A percentile compares a stretch with the other conserved stretches of the same genome.
phyloP scores from a whole-genome alignment of 2,329 filamentous ascomycete species.

The Rutstroemia sp. region DNA sequence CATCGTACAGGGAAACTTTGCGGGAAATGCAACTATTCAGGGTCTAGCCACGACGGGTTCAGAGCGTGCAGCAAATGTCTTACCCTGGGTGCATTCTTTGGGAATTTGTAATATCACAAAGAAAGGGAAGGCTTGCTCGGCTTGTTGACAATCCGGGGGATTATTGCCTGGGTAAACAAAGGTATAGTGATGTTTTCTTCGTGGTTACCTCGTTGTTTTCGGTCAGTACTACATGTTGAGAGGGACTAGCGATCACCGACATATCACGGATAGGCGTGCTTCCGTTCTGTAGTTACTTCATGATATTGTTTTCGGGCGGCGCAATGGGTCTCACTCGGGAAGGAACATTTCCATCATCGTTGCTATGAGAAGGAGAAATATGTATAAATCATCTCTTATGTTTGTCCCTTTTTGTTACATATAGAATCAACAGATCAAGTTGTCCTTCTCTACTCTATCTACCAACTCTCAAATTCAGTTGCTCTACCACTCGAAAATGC shows the following conservation, averaged over 20 bases:
- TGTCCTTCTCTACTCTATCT: not conserved
- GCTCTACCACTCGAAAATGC: constrained; percentile 15
- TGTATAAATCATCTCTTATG: not conserved
- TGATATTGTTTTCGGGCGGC: too few species aligned
- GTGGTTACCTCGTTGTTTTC: not conserved
- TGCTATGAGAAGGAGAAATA: not conserved
- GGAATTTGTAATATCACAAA: not conserved
- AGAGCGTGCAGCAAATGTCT: not conserved
- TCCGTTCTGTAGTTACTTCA: not conserved
- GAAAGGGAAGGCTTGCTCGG: not conserved
- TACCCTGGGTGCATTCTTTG: not conserved
- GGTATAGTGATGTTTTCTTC: not conserved
- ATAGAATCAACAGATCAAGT: not conserved
- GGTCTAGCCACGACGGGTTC: too few species aligned
- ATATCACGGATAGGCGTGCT: not conserved
- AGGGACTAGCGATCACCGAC: not conserved
- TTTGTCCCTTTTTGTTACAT: too few species aligned
- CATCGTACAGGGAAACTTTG: too few species aligned
- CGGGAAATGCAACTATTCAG: too few species aligned
- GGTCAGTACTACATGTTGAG: not conserved
- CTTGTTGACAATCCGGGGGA: not conserved
- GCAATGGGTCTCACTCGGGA: too few species aligned
- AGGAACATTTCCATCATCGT: too few species aligned
- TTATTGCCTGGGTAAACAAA: not conserved
- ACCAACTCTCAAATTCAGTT: not conserved